Base-by-base conservation (phyloP, 805 yeast species). In the Scheffersomyces stipitis region DNA sequence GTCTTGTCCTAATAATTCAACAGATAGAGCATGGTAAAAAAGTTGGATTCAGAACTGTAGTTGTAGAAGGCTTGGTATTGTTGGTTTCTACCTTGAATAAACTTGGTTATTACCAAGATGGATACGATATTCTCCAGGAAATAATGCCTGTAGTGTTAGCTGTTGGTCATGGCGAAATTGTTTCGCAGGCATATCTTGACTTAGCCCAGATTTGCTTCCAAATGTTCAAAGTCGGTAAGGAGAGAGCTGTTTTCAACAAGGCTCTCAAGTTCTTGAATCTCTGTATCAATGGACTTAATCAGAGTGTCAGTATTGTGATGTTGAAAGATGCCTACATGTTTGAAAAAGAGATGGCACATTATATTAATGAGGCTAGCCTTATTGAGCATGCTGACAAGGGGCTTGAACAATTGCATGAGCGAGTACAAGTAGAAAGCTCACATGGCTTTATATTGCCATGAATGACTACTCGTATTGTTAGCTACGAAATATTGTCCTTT, bases 1-100 rank as follows among this genome's bases (percentile, higher is more conserved):
- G 76, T 0, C 44, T 82, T 6, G 71, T 83, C 0, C 50, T 72
- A 14, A 48, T 80, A 0, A 51, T 76, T 4, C 76, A 76, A 42
- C 68, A 78, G 34, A 56, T 83, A 2, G 69, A 73, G 31, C 49
- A 66, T 9, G 75, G 84, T 0, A 66, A 69, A 15, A 50, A 55
- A 3, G 64, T 74, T 6, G 78, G 82, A 1, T 66, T 75, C 36
- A 54, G 66, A 3, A 53, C 73, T 0, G 52, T 75, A 6, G 54
- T 70, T 1, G 64, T 73, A 1, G 79, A 77, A 40, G 76, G 79
- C 0, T 49, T 75, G 2, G 38, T 78, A 5, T 53, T 70, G 3
- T 54, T 84, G 18, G 61, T 74, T 17, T 63, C 71, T 12, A 56
- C 78, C 3, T 50, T 82, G 14, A 56, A 70, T 28, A 56, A 58